Base-by-base conservation (phyloP, 208 protist genomes). In the Novymonas esmeraldas region DNA sequence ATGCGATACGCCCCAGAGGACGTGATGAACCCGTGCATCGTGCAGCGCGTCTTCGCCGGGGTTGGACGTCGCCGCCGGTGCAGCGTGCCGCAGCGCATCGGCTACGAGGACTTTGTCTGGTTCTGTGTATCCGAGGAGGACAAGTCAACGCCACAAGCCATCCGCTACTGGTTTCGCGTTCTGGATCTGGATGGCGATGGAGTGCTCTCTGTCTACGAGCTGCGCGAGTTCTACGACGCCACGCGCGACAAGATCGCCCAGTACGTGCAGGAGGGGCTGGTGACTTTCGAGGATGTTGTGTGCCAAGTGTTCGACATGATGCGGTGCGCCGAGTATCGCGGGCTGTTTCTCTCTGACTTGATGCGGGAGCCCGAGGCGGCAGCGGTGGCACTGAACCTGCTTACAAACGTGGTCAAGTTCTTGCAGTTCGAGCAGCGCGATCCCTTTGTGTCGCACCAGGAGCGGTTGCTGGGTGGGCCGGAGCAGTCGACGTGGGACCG, bases 71-170 rank as follows among this genome's bases (percentile, higher is more conserved):
- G 62, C 48, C 54, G 73, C n/a, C 67, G 74, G 3, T 93, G 78
- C 46, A 38, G 36, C 28, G 45, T 76, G 29, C 79, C 78, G 38
- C 59, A 84, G 26, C 64, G 66, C 52, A 97, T 98, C 60, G 85
- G 73, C 38, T 99, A 98, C 72, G 86, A 98, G 42, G 96, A 98
- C 62, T 98, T 99, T 90, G 89, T 98, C 16, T 98, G 86, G 93
- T 99, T 98, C 78, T 97, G 94, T 54, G 77, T 99, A 11, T 97
- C 85, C 2, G 96, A 99, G 69, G 95, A 99, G 74, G 97, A 99
- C 69, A 99, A 99, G 75, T 92, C 85, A 6, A 97, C 85, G 7
- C 69, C 80, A 1, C 85, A 84, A 28, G 81, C 92, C 16, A 86
- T 98, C 34, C 86, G 94, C 51, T 99, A 98, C 76, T 99, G 97